Evolutionary conservation across 2,329 filamentous ascomycete species (phyloP), one percentile per base, ranked within the genome.

Genomic region (Aspergillus chevalieri): DNA sequence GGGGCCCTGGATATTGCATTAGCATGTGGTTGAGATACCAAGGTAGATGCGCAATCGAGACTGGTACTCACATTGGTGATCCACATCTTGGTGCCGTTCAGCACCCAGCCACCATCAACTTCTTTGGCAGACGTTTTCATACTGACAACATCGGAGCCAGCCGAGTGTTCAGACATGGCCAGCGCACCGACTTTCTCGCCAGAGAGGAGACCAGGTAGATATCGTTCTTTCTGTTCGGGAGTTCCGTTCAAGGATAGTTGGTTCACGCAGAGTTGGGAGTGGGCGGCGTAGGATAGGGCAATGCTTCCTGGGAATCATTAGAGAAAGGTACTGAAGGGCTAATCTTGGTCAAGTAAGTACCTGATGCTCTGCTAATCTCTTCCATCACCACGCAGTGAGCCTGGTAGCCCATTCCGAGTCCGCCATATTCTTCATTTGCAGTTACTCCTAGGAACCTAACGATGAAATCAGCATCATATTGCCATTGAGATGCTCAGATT

Each of bases 31-130:
- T 15, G 17, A n/a, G 4, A 1, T 21, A 9, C 8, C 2, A n/a
- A 38, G 2, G 1, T 12, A 12, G 24, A 7, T 15, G 15, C n/a
- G 26, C 14, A 44, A 50, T 7, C 6, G 8, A 5, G 17, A 24
- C 6, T 1, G 12, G n/a, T 15, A 60, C 69, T 41, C 58, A 80
- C 89, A 71, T 98, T 98, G 54, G 92, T 98, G 67, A 98, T 98
- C 92, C 92, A 98, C 92, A 97, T 96, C 78, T 98, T 96, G 52
- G 85, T 88, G 28, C 91, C 92, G 63, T 91, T 89, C 48, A 98
- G 75, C 17, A 91, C 54, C 68, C 87, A 96, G 24, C 92, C 92
- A 33, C 90, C 91, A 61, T 93, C 87, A 9, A 89, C 87, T 55
- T 81, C 78, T 66, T 82, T 86, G 0, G 91, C 92, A 3, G 82